Base-by-base conservation (phyloP, 176 grass and related monocot species). In the Tillandsia leiboldiana region DNA sequence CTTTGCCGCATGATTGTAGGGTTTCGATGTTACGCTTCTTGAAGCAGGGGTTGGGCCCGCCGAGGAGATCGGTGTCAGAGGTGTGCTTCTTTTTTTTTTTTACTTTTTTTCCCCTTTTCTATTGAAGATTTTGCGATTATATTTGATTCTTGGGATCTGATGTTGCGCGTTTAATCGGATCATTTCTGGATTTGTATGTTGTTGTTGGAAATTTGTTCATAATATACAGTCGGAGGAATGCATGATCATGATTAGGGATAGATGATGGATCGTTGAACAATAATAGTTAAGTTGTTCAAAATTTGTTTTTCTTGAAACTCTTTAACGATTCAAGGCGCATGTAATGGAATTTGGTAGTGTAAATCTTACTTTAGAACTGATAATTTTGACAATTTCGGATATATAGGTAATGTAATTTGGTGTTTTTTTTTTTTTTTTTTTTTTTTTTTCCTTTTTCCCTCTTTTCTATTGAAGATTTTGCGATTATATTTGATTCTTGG, bases 11-110 rank as follows among this genome's bases (percentile, higher is more conserved):
- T 51, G n/a, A 59, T 9, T 48, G 57, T 84, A 96, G 86, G 88
- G 83, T 2, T 91, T 84, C 62, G 83, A 91, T 64, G 88, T 89
- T 48, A 91, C 80, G 17, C 88, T 96, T 67, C 65, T 96, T 47
- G 82, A 73, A 50, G 51, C 80, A 3, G 92, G 82, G 27, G 84
- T 62, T 69, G 62, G 71, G 42, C 88, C 85, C 13, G 74, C 72
- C 0, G 88, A 88, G 79, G 92, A 96, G 86, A 69, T 88, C 57
- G 80, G 83, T 51, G 73, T 88, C 42, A 91, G 75, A 88, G 92
- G 91, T 91, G 78, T 42, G 33, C 26, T 49, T 7, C 48, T 66
- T 66, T 20, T 24, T 11, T 10, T 11, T 11, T 11, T 12, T 3
- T 3, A 3, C 11, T 33, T 48, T 15, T 6, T 11, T 52, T 33